Conservation (phyloP, 495 filamentous ascomycete species). For the Neurospora sublineolata region DNA sequence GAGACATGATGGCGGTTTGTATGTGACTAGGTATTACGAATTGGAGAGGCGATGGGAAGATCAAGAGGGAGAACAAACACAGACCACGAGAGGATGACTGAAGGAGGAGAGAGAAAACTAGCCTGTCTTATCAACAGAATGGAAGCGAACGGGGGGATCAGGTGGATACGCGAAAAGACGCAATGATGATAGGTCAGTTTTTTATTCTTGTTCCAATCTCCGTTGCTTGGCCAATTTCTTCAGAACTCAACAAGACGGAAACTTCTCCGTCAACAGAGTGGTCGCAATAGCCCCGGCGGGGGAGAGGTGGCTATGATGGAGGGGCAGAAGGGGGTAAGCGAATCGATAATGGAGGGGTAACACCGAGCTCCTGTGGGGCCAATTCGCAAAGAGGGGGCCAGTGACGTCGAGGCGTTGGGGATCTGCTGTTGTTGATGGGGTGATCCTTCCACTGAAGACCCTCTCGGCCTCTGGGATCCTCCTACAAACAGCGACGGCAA, state of each 20-base stretch:
- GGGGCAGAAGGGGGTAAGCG: not conserved
- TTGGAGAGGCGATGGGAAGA: not conserved
- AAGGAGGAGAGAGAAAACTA: not conserved
- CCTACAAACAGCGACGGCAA: not conserved
- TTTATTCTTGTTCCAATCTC: not conserved
- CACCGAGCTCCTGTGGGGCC: not conserved
- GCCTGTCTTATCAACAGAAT: not conserved
- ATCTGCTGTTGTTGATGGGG: not conserved
- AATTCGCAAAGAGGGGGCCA: not conserved
- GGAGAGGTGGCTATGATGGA: not conserved
- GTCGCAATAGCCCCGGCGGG: not conserved
- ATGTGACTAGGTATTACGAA: not conserved
- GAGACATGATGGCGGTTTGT: conserved; percentile 62
- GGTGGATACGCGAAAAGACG: not conserved
- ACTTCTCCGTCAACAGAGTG: not conserved
- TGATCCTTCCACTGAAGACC: not conserved
- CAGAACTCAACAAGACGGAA: not conserved
- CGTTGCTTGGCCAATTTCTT: not conserved
- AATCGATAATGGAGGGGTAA: not conserved
- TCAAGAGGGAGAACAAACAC: not conserved
- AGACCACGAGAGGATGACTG: not conserved
- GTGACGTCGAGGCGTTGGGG: not conserved
- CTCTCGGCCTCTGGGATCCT: not conserved
- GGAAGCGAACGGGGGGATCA: not conserved
- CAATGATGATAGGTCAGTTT: not conserved